Percentiles rank a stretch among this genome's conserved stretches.
Conservation (phyloP, 2,329 filamentous ascomycete species). For the Orbilia blumenaviensis region DNA sequence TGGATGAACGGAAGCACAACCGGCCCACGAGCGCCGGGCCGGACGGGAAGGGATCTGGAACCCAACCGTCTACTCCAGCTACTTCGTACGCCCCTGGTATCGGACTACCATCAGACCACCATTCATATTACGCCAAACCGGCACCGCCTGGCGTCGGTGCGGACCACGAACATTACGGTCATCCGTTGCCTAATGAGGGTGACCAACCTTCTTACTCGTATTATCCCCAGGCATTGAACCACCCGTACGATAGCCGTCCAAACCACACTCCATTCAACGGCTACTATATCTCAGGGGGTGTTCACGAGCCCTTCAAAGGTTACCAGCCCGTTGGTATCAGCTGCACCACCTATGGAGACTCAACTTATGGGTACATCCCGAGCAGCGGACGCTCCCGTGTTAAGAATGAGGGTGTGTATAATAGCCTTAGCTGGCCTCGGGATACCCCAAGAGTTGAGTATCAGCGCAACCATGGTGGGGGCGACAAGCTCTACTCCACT, state of each 20-base stretch:
- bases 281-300: slow-evolving; percentile 45
- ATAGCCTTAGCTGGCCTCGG: slow-evolving; percentile 41
- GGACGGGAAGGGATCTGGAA: slow-evolving; percentile 61
- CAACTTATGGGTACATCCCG: slow-evolving; percentile 44
- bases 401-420: slow-evolving; percentile 38
- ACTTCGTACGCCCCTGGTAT: slow-evolving; percentile 55
- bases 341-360: slow-evolving; percentile 46
- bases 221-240: slow-evolving; percentile 47
- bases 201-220: slow-evolving; percentile 45
- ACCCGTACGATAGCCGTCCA: slow-evolving; percentile 40
- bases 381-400: slow-evolving; percentile 43
- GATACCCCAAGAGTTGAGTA: slow-evolving; percentile 48
- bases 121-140: slow-evolving; percentile 54
- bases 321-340: slow-evolving; percentile 49
- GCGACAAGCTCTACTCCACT: slow-evolving; percentile 43
- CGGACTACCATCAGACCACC: slow-evolving; percentile 55
- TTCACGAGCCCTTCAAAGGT: slow-evolving; percentile 49
- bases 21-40: slow-evolving; percentile 77
- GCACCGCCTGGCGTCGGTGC: slow-evolving; percentile 17
- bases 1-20: slow-evolving; percentile 71
- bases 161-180: slow-evolving; percentile 61
- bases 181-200: slow-evolving; percentile 61
- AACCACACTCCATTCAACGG: slow-evolving; percentile 45
- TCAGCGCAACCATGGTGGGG: slow-evolving; percentile 37
- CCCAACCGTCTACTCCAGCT: slow-evolving; percentile 63